Base-by-base conservation (phyloP, 106 monocot species). In the Phalaenopsis aphrodite region DNA sequence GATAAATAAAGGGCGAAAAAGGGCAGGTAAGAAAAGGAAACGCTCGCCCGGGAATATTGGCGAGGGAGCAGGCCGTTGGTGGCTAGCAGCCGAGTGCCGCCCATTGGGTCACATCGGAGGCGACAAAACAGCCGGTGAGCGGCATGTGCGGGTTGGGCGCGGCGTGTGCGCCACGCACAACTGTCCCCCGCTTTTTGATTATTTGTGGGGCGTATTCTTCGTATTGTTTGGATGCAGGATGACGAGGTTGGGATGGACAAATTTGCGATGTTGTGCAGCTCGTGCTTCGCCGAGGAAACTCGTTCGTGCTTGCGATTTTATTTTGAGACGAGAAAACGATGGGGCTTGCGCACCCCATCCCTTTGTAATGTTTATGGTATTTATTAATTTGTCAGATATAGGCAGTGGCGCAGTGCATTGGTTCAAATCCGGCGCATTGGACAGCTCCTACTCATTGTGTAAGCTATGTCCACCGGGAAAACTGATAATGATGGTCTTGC, bases 71-170 rank as follows among this genome's bases (percentile, higher is more conserved):
- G 69, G 37, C 23, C 48, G 49, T 2, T 3, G 49, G 8, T 49
- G 23, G 42, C 24, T n/a, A 10, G 76, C 76, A 49, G n/a, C 48
- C 76, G 24, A 49, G 30, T 30, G 30, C 30, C 30, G 30, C 76
- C 48, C 8, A n/a, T 7, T 2, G 24, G 76, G 76, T 76, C 76
- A 76, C 76, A 76, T 76, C 76, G 76, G 76, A 76, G 23, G 76
- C 48, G 76, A 76, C 76, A 76, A 24, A 23, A 2, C 2, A 19
- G 23, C 76, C 23, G 76, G 45, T 46, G n/a, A 1, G 48, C n/a
- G 19, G 75, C 75, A 75, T 75, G 75, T 75, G 75, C 47, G 75
- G 21, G 21, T 47, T 75, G 23, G 75, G 75, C 75, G 75, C 75
- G 74, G 16, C 74, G 74, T 74, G 42, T 43, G 1, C 42, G 15